Evolutionary conservation across 257 asterid species (phyloP).

Genomic region (Agastache rugosa): DNA sequence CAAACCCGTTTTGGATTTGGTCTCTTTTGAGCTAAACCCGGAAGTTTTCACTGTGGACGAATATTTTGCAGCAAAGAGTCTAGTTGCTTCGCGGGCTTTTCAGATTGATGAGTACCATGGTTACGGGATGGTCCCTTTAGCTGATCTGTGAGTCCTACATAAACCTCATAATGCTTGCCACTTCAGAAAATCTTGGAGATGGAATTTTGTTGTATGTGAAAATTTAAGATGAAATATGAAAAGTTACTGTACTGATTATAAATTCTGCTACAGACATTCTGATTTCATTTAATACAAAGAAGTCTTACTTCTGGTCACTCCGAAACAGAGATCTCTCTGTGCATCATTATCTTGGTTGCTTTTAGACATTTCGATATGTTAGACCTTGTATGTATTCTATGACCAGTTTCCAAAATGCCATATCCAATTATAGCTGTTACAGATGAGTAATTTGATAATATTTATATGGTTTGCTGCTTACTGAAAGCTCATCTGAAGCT

Average conservation of each 20-base stretch:
- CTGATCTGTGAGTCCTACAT: conserved; percentile 80
- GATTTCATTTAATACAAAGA: background rate
- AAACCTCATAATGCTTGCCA: conserved; percentile 19
- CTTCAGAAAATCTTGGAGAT: conserved; percentile 14
- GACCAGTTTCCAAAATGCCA: conserved; percentile 7
- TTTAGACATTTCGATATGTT: background rate
- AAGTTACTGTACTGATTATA: background rate
- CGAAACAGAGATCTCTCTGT: too few relatives aligned
- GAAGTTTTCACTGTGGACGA: conserved; percentile 64
- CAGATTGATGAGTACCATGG: conserved; percentile 83
- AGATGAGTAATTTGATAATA: background rate
- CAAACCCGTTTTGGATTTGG: conserved; percentile 59
- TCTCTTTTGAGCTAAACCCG: conserved; percentile 53
- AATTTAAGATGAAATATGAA: conserved; percentile 2
- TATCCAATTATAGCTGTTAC: conserved; percentile 9
- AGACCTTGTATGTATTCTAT: conserved; percentile 5
- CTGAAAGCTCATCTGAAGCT: conserved; percentile 1
- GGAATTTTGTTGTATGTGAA: background rate
- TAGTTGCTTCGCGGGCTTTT: conserved; percentile 84
- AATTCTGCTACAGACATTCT: conserved; percentile 2
- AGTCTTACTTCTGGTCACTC: background rate
- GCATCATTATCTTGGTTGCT: background rate
- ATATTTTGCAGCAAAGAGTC: conserved; percentile 82
- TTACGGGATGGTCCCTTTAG: conserved; percentile 95
- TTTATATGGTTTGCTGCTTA: background rate